phyloP scores from a whole-genome alignment of 2,329 filamentous ascomycete species.

The Phaeosphaeriaceae sp. region DNA sequence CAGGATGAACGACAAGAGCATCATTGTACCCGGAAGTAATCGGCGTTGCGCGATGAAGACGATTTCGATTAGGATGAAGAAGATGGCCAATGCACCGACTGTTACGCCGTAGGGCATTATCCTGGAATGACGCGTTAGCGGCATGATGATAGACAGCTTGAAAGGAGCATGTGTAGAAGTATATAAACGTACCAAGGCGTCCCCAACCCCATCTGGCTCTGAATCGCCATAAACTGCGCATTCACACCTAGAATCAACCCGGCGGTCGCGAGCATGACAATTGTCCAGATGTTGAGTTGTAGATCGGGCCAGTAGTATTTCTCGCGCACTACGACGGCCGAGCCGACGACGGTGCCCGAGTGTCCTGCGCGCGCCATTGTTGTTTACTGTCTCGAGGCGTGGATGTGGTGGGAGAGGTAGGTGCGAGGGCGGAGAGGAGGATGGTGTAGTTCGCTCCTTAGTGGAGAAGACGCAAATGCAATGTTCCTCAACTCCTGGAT shows the following conservation, averaged over 20 bases:
- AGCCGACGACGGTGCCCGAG: slow-evolving; percentile 44
- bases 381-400: slow-evolving; percentile 4
- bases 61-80: slow-evolving; percentile 67
- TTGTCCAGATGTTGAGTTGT: slow-evolving; percentile 71
- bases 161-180: slow-evolving; percentile 4
- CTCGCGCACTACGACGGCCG: slow-evolving; percentile 55
- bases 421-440: too few relatives aligned
- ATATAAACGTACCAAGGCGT: slow-evolving; percentile 64
- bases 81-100: slow-evolving; percentile 62
- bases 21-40: slow-evolving; percentile 66
- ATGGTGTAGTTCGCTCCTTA: too few relatives aligned
- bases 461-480: too few relatives aligned
- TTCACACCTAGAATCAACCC: slow-evolving; percentile 67
- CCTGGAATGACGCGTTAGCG: slow-evolving; percentile 54
- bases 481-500: background rate
- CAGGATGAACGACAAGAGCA: slow-evolving; percentile 68
- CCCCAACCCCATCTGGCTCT: slow-evolving; percentile 62
- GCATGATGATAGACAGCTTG: too few relatives aligned
- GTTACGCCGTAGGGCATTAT: slow-evolving; percentile 71
- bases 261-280: slow-evolving; percentile 67
- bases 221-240: slow-evolving; percentile 66
- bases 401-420: background rate
- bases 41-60: slow-evolving; percentile 63
- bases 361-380: slow-evolving; percentile 47
- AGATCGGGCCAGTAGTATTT: slow-evolving; percentile 72